These are phyloP conservation scores for Colletotrichum lini DNA, from an alignment of 2,329 filamentous ascomycete genomes.

Conservation along the genomic window DNA sequence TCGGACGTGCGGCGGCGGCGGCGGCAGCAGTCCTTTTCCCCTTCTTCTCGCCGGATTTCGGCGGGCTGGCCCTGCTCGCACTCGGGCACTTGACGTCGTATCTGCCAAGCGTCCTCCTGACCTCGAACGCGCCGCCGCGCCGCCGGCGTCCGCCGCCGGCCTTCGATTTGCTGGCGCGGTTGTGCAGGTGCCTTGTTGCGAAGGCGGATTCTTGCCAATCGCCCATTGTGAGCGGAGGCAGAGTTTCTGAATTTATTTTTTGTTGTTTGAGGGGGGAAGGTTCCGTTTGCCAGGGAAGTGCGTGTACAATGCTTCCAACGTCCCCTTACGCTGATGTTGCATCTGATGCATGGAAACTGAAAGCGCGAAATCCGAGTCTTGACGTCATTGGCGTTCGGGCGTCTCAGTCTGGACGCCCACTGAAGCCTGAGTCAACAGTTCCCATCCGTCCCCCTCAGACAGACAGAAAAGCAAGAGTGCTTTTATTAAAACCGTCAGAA, in stretches of 20 bases:
- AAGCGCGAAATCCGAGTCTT: background rate
- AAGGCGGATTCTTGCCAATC: slow-evolving; percentile 39
- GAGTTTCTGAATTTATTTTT: too few relatives aligned
- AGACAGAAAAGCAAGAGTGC: background rate
- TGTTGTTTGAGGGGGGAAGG: too few relatives aligned
- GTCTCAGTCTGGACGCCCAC: background rate
- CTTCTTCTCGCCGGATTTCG: fast-evolving
- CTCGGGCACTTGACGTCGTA: slow-evolving; percentile 32
- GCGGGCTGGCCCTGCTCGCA: background rate
- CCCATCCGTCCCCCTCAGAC: too few relatives aligned
- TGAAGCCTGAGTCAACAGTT: too few relatives aligned
- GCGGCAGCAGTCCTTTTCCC: background rate
- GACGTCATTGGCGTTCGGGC: slow-evolving; percentile 8
- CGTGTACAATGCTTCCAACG: too few relatives aligned
- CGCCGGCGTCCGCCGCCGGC: background rate
- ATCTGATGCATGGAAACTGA: too few relatives aligned
- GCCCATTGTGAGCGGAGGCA: background rate
- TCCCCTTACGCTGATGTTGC: too few relatives aligned
- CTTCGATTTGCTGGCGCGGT: slow-evolving; percentile 18
- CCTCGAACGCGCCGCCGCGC: slow-evolving; percentile 29
- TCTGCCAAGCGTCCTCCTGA: slow-evolving; percentile 27
- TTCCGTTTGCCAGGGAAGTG: too few relatives aligned
- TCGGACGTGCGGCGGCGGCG: background rate
- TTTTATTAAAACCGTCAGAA: background rate
- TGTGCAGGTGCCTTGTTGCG: slow-evolving; percentile 29